Evolutionary conservation across 2,329 filamentous ascomycete species (phyloP).

Genomic region (Cladosporium sp.): DNA sequence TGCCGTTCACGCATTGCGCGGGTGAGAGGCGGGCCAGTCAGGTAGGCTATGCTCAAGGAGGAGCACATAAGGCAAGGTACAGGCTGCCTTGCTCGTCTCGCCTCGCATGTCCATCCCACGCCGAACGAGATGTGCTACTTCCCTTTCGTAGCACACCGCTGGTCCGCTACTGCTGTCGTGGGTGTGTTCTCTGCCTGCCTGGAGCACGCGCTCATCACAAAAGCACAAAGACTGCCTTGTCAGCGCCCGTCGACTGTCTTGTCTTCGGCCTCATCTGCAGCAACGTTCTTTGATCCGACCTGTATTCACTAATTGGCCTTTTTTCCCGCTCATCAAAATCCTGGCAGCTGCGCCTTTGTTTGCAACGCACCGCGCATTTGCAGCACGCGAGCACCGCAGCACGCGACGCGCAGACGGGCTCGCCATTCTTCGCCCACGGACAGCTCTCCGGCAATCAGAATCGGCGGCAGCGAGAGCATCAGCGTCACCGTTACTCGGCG

Average conservation of each 20-base stretch:
- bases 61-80: too few relatives aligned
- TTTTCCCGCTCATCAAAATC: background rate
- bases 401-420: background rate
- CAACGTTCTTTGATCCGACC: slow-evolving; percentile 1
- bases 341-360: background rate
- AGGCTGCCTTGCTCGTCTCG: background rate
- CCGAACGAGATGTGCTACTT: background rate
- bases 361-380: background rate
- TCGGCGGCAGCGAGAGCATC: background rate
- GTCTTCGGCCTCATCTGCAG: background rate
- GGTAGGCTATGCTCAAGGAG: background rate
- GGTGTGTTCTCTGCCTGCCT: background rate
- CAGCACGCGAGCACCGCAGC: background rate
- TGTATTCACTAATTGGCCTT: background rate
- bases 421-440: background rate
- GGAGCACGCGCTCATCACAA: background rate
- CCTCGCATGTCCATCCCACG: background rate
- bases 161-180: background rate
- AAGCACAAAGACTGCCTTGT: slow-evolving; percentile 9
- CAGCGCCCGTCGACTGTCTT: background rate
- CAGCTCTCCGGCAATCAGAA: background rate
- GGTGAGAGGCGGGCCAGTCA: background rate
- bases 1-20: background rate
- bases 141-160: background rate
- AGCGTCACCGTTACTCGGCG: background rate